A percentile compares a stretch with the other conserved stretches of the same genome.
These are phyloP conservation scores for Dictyostelium purpureum DNA, from an alignment of 78 protist genomes.

Conservation along the genomic window DNA sequence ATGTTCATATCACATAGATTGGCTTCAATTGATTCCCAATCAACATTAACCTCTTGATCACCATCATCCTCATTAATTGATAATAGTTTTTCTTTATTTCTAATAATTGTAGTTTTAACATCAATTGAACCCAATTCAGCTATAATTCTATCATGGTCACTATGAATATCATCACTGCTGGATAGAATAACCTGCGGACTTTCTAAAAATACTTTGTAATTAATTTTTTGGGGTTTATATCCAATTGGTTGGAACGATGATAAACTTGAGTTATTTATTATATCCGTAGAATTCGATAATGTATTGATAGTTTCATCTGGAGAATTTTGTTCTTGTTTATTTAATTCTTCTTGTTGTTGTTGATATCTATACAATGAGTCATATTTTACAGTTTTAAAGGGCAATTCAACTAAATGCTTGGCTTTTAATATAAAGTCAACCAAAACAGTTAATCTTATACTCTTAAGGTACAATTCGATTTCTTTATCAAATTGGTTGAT, in stretches of 20 bases:
- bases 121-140: conserved; percentile 63
- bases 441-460: conserved; percentile 55
- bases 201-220: conserved; percentile 40
- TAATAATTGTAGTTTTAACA: conserved; percentile 5
- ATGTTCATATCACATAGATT: conserved; percentile 61
- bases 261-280: neutral
- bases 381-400: conserved; percentile 74
- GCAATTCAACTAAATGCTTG: conserved; percentile 20
- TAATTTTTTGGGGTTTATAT: conserved; percentile 38
- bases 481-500: conserved; percentile 27
- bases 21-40: conserved; percentile 51
- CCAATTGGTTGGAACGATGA: neutral
- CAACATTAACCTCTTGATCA: neutral
- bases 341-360: neutral
- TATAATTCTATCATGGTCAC: conserved; percentile 47
- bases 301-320: neutral
- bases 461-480: conserved; percentile 24
- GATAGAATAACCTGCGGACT: conserved; percentile 68
- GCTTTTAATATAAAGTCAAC: conserved; percentile 62
- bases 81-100: neutral
- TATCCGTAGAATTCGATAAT: neutral
- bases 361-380: conserved; percentile 56
- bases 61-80: neutral
- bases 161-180: conserved; percentile 40
- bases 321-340: neutral